These are phyloP conservation scores for Arachis monticola DNA, from an alignment of 331 rosid species.

Conservation along the genomic window DNA sequence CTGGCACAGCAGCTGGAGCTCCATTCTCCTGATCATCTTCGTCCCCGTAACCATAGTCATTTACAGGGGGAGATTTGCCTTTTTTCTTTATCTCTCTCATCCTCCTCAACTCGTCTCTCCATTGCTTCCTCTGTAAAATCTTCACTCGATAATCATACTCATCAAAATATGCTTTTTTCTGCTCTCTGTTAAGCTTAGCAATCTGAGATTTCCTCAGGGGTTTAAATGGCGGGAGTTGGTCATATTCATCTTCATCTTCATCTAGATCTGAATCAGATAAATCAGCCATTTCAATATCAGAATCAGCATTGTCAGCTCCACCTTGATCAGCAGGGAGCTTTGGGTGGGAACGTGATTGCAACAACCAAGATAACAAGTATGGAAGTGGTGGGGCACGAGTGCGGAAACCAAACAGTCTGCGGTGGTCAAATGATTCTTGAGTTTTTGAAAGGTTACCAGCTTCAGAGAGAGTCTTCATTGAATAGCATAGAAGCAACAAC, in stretches of 20 bases:
- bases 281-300: constrained; percentile 81
- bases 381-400: constrained; percentile 86
- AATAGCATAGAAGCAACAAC: constrained; percentile 73
- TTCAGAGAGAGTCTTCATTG: constrained; percentile 82
- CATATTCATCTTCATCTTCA: constrained; percentile 88
- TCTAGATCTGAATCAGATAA: constrained; percentile 81
- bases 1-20: constrained; percentile 90
- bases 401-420: constrained; percentile 88
- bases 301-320: constrained; percentile 82
- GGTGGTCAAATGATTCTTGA: constrained; percentile 72
- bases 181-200: constrained; percentile 81
- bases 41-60: constrained; percentile 57
- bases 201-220: constrained; percentile 83
- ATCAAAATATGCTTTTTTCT: constrained; percentile 80
- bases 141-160: constrained; percentile 92
- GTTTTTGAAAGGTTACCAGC: constrained; percentile 70
- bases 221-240: constrained; percentile 92
- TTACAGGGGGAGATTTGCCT: constrained; percentile 49
- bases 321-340: constrained; percentile 83
- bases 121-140: constrained; percentile 85
- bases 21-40: constrained; percentile 82
- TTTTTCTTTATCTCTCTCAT: constrained; percentile 78
- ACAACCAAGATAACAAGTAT: constrained; percentile 74
- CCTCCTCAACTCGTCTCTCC: constrained; percentile 92
- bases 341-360: constrained; percentile 89